These are phyloP conservation scores for Trichosporon faecale DNA, from an alignment of 1,284 basidiomycete genomes.

Conservation along the genomic window DNA sequence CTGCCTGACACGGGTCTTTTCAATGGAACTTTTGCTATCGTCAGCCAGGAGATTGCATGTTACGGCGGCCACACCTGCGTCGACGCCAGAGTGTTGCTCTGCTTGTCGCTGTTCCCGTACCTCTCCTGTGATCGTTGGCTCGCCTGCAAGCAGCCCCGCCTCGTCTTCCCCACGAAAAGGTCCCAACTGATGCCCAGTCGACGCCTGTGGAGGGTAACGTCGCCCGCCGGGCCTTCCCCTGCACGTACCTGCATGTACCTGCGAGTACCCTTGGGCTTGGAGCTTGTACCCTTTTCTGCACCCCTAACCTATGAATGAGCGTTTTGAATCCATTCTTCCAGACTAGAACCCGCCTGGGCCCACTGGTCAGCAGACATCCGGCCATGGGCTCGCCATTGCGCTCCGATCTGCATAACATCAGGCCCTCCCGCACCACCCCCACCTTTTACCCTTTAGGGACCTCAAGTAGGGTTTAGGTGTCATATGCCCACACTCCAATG, in stretches of 20 bases:
- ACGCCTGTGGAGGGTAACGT: not conserved
- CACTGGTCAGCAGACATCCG: not conserved
- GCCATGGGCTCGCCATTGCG: not conserved
- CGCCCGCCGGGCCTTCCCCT: not conserved
- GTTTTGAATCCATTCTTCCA: not conserved
- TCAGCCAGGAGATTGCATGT: not conserved
- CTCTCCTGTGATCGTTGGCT: not conserved
- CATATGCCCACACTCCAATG: not conserved
- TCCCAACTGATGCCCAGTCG: too few relatives aligned
- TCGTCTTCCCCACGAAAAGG: not conserved
- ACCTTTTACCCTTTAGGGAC: not conserved
- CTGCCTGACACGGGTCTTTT: not conserved
- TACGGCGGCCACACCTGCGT: not conserved
- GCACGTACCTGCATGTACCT: not conserved
- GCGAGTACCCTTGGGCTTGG: not conserved
- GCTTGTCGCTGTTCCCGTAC: not conserved
- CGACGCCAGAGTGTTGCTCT: not conserved
- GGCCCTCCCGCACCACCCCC: constrained; percentile 1
- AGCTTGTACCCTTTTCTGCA: not conserved
- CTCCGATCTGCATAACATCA: not conserved
- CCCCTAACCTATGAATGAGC: not conserved
- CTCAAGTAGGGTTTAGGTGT: not conserved
- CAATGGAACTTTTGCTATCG: not conserved
- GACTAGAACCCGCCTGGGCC: not conserved
- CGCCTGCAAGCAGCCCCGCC: too few relatives aligned